These are phyloP conservation scores for Saccharomyces uvarum DNA, from an alignment of 1,139 yeast species.

Conservation along the genomic window DNA sequence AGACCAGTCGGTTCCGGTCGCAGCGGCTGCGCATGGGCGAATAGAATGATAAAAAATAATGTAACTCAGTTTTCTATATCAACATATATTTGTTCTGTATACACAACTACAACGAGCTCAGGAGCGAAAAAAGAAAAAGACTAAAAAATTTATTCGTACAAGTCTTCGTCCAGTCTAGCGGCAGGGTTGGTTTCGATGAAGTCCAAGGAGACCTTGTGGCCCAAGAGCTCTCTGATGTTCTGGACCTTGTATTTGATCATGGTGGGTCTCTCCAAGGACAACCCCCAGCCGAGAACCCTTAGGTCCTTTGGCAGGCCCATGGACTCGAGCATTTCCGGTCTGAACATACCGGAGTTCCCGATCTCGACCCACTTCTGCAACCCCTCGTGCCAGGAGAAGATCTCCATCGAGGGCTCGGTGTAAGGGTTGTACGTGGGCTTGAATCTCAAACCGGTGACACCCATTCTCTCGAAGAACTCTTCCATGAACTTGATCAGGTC, in stretches of 20 bases:
- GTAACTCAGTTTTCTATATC: not conserved
- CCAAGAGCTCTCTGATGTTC: conserved; percentile 89
- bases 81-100: not conserved
- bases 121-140: not conserved
- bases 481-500: conserved; percentile 98
- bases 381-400: conserved; percentile 93
- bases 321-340: conserved; percentile 98
- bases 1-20: conserved; percentile 63
- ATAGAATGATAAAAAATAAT: not conserved
- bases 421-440: conserved; percentile 98
- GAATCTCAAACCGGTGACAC: conserved; percentile 88
- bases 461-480: conserved; percentile 94
- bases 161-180: conserved; percentile 82
- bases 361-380: conserved; percentile 97
- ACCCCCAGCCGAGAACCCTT: conserved; percentile 96
- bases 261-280: conserved; percentile 95
- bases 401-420: conserved; percentile 98
- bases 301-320: conserved; percentile 95
- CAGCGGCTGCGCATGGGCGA: conserved; percentile 34
- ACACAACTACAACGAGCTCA: not conserved
- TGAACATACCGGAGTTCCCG: conserved; percentile 98
- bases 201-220: conserved; percentile 88
- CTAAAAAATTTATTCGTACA: conserved; percentile 29
- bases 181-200: conserved; percentile 96
- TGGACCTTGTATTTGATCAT: conserved; percentile 97